Percentiles rank a stretch among this genome's conserved stretches.
Evolutionary conservation across 805 yeast genomes (phyloP).

Genomic region (Helenozyma rhizophorensis): DNA sequence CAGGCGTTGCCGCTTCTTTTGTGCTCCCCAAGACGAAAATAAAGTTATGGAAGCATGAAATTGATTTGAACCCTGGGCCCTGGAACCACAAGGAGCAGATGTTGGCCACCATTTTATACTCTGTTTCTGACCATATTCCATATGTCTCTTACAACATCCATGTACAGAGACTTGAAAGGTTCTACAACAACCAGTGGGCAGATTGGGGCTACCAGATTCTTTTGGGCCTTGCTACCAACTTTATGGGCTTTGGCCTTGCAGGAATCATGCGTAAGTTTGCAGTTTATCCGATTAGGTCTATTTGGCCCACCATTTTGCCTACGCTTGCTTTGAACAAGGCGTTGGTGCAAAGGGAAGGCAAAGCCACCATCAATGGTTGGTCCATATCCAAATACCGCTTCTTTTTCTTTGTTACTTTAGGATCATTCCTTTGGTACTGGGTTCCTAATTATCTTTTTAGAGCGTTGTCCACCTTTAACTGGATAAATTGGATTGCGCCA

Average conservation of each 20-base stretch:
- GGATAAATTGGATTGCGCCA: conserved; percentile 30
- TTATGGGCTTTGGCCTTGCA: conserved; percentile 29
- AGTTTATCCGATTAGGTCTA: conserved; percentile 46
- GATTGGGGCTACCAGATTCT: conserved; percentile 24
- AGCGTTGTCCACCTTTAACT: conserved; percentile 24
- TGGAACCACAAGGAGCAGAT: conserved; percentile 65
- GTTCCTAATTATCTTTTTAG: conserved; percentile 23
- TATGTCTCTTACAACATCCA: conserved; percentile 27
- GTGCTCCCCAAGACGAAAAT: conserved; percentile 38
- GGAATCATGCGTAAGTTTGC: conserved; percentile 29
- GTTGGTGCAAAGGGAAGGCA: conserved; percentile 24
- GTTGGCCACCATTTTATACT: conserved; percentile 48
- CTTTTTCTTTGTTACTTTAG: conserved; percentile 11
- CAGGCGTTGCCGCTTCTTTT: conserved; percentile 32
- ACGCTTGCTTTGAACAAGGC: conserved; percentile 27
- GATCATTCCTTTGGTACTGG: conserved; percentile 26
- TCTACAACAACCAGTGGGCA: conserved; percentile 28
- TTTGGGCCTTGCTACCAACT: conserved; percentile 21
- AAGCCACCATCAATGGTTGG: conserved; percentile 30
- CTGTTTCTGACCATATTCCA: conserved; percentile 27
- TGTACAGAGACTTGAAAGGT: conserved; percentile 20
- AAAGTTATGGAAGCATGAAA: conserved; percentile 28
- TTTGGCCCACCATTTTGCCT: conserved; percentile 47
- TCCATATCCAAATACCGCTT: conserved; percentile 22
- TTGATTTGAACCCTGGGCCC: conserved; percentile 56